Conservation (phyloP, 352 stramenopile species). For the Phytophthora podocarpi region DNA sequence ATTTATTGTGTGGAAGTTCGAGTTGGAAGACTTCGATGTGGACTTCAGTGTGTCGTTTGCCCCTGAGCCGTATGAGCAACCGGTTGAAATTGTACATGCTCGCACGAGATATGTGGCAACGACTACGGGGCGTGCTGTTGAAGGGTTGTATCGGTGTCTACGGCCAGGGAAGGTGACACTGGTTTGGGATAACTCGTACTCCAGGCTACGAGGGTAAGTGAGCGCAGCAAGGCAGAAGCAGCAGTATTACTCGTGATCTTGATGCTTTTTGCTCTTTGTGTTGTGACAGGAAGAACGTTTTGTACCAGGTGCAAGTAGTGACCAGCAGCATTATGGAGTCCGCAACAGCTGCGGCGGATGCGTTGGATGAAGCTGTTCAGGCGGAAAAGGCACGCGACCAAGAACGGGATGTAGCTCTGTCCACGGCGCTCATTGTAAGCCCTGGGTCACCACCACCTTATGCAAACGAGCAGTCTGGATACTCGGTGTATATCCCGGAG, state of each 20-base stretch:
- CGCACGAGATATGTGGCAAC: constrained; percentile 64
- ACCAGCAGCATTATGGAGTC: constrained; percentile 75
- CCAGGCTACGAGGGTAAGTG: constrained; percentile 65
- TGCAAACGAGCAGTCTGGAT: constrained; percentile 21
- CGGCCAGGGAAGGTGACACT: constrained; percentile 61
- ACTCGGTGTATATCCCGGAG: constrained; percentile 50
- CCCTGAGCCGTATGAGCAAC: constrained; percentile 43
- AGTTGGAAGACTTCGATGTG: constrained; percentile 82
- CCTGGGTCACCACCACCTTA: constrained; percentile 3
- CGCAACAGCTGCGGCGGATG: constrained; percentile 66
- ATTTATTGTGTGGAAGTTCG: constrained; percentile 86
- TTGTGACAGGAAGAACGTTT: constrained; percentile 64
- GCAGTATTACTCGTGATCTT: background rate
- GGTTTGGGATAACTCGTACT: constrained; percentile 87
- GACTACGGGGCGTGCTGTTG: constrained; percentile 51
- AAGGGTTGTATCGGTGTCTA: constrained; percentile 73
- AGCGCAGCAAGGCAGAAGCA: background rate
- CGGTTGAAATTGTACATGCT: constrained; percentile 62
- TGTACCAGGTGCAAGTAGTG: constrained; percentile 80
- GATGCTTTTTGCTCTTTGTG: background rate
- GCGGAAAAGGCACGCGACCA: constrained; percentile 49
- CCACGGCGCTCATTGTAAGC: constrained; percentile 48
- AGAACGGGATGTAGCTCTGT: constrained; percentile 39
- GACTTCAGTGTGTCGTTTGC: constrained; percentile 76
- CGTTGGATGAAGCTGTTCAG: constrained; percentile 69